Conservation (phyloP, 1,139 yeast genomes). For the Zygoascus sp. region DNA sequence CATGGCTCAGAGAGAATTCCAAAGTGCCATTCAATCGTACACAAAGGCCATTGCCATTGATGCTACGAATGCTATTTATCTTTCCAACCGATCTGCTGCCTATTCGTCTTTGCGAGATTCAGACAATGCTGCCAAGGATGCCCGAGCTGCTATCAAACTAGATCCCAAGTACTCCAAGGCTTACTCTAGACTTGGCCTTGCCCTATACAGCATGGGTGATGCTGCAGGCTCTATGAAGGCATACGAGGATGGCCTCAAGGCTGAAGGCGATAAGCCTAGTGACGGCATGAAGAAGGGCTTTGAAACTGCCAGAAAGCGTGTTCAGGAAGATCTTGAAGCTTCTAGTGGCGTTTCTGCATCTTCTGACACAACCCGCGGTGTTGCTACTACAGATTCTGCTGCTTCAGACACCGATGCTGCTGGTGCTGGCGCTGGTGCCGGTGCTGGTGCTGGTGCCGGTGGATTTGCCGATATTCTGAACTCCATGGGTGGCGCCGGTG, state of each 20-base stretch:
- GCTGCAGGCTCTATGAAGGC: slow-evolving; percentile 88
- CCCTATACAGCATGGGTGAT: slow-evolving; percentile 84
- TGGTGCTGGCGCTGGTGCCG: slow-evolving; percentile 32
- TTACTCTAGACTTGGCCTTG: slow-evolving; percentile 91
- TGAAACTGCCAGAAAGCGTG: slow-evolving; percentile 86
- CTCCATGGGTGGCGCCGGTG: slow-evolving; percentile 12
- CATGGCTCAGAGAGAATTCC: slow-evolving; percentile 74
- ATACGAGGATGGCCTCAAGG: slow-evolving; percentile 77
- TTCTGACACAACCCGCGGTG: slow-evolving; percentile 22
- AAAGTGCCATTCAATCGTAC: slow-evolving; percentile 68
- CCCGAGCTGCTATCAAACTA: slow-evolving; percentile 69
- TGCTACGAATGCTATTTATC: slow-evolving; percentile 74
- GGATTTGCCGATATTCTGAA: slow-evolving; percentile 62
- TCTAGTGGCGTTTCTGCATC: slow-evolving; percentile 12
- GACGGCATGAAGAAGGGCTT: slow-evolving; percentile 92
- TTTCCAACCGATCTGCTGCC: slow-evolving; percentile 96
- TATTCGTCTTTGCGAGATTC: slow-evolving; percentile 74
- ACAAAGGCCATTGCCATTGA: slow-evolving; percentile 74
- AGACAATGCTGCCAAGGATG: slow-evolving; percentile 76
- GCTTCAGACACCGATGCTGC: slow-evolving; percentile 27
- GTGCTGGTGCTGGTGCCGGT: slow-evolving; percentile 48
- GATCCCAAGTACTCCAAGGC: slow-evolving; percentile 87
- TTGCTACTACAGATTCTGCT: slow-evolving; percentile 29
- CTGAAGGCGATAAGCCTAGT: slow-evolving; percentile 79
- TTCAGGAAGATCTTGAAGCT: slow-evolving; percentile 62